Percentiles rank a stretch among this genome's conserved stretches.
phyloP scores from a whole-genome alignment of 2,329 filamentous ascomycete species.

The Mycosphaerelloides madeirae region DNA sequence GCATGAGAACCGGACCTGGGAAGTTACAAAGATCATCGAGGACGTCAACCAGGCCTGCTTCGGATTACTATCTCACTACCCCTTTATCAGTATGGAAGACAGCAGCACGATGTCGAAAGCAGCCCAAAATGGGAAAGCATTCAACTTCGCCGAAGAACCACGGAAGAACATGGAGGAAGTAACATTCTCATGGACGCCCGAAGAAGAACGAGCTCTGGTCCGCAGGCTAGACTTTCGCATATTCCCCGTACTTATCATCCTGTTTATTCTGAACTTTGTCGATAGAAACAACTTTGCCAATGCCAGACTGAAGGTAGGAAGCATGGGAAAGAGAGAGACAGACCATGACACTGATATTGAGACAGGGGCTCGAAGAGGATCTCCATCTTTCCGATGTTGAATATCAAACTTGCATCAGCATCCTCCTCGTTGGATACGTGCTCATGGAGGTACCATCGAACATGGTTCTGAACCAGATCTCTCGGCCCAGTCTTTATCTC shows the following conservation, averaged over 20 bases:
- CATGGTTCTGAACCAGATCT: slow-evolving; percentile 40
- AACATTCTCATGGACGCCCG: slow-evolving; percentile 1
- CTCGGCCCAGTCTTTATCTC: slow-evolving; percentile 38
- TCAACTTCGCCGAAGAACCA: no score
- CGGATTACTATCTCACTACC: no score
- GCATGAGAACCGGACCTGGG: no score
- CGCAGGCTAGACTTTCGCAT: slow-evolving; percentile 13
- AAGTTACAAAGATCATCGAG: no score
- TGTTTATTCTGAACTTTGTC: slow-evolving; percentile 26
- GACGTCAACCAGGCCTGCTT: no score
- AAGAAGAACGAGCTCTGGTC: slow-evolving; percentile 10
- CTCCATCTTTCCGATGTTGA: slow-evolving; percentile 9
- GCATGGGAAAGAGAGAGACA: neutral
- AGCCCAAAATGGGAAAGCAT: no score
- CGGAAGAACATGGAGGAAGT: no score
- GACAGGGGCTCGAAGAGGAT: slow-evolving; percentile 9
- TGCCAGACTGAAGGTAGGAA: slow-evolving; percentile 6
- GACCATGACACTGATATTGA: neutral
- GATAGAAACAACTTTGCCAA: slow-evolving; percentile 24
- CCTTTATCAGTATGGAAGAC: no score
- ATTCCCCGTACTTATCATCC: slow-evolving; percentile 17
- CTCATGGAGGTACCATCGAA: slow-evolving; percentile 42
- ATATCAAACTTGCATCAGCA: slow-evolving; percentile 9
- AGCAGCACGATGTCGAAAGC: no score
- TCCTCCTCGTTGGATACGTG: slow-evolving; percentile 17